Base-by-base conservation (phyloP, 306 rosid genomes). In the Spatholobus suberectus region DNA sequence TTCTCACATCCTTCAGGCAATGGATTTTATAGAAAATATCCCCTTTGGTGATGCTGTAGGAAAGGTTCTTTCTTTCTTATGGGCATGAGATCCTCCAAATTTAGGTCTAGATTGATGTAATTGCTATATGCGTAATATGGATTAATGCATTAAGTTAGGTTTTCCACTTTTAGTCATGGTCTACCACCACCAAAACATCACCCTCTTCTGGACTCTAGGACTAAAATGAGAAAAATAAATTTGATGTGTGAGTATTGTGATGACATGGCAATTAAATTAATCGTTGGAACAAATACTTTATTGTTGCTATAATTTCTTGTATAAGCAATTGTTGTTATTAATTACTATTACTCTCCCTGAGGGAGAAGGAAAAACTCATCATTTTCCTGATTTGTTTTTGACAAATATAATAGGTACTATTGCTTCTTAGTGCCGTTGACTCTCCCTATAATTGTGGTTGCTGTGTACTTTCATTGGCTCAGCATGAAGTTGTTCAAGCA, bases 401-500 rank as follows among this genome's bases (percentile, higher is more conserved):
- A 61, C 43, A 79, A 34, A 52, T 57, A 15, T 57, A 11, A 21
- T 65, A 91, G 98, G 94, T 90, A 95, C 71, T 89, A 93, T 68
- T 93, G 96, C 93, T 89, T 95, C 89, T 85, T 95, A 70, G 90
- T 91, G 90, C 98, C 98, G 17, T 83, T 93, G 92, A 95, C 92
- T 49, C 87, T 93, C 9, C 97, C 97, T 35, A 90, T 91, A 32
- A 88, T 93, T 29, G 69, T 93, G 75, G 93, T 91, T 51, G 87
- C 95, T 70, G 93, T 90, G 20, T 95, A 93, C 82, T 91, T 90
- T 65, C 97, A 90, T 80, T 91, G 98, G 98, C 97, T 95, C 70
- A 85, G 91, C 89, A 91, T 95, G 97, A 95, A 95, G 82, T 43
- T 95, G 86, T 95, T 95, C 89, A 93, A 95, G 77, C 95, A 95